A percentile compares a stretch with the other conserved stretches of the same genome.
Conservation (phyloP, 169 alveolate species). For the Plasmodium yoelii region DNA sequence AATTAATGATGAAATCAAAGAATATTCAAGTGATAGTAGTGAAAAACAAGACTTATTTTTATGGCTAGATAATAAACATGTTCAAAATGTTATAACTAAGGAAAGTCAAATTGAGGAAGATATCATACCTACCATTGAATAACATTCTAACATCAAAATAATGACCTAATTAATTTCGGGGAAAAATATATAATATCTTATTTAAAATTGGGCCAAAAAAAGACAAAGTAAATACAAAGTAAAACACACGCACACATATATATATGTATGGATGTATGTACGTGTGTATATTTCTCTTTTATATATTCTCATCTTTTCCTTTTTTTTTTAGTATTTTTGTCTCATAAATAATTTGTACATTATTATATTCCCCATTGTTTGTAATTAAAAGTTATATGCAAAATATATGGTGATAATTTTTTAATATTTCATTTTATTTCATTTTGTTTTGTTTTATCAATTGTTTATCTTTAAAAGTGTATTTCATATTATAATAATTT, state of each 20-base stretch:
- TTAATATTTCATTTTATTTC: not conserved
- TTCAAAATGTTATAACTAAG: conserved; percentile 33
- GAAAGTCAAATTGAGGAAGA: conserved; percentile 1
- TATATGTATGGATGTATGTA: no score
- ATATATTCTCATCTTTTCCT: not conserved
- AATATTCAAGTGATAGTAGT: conserved; percentile 38
- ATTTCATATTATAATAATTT: no score
- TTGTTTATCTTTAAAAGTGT: conserved; percentile 18
- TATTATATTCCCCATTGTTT: not conserved
- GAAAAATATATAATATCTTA: not conserved
- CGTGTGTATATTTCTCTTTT: not conserved
- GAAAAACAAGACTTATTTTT: conserved; percentile 45
- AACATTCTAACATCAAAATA: not conserved
- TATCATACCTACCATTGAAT: not conserved
- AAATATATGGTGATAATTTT: not conserved
- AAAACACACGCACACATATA: no score
- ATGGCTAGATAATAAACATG: conserved; percentile 64
- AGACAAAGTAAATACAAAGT: not conserved
- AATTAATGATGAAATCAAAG: not conserved
- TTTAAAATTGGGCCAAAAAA: not conserved
- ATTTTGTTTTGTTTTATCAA: no score
- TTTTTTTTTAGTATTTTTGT: not conserved
- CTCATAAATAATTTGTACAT: not conserved
- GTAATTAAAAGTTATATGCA: conserved; percentile 1
- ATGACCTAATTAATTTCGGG: not conserved